Evolutionary conservation across 2,329 filamentous ascomycete species (phyloP).

Genomic region (Fonsecaea pedrosoi): DNA sequence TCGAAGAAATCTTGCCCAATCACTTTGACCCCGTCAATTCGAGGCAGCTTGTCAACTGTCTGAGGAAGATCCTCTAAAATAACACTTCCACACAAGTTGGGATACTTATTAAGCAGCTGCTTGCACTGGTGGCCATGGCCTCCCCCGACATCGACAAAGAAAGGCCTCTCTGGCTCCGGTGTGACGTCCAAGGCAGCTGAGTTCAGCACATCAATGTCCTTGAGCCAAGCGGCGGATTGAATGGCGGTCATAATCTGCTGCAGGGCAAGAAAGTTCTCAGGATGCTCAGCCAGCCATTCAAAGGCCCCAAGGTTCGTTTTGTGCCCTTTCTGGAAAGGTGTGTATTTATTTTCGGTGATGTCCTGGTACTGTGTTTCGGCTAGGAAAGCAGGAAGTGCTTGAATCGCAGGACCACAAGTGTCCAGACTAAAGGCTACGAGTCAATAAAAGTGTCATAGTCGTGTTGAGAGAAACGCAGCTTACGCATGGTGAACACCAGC

Average conservation of each 20-base stretch:
- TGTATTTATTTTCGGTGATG: conserved; percentile 39
- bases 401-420: conserved; percentile 30
- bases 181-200: conserved; percentile 8
- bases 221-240: conserved; percentile 26
- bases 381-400: conserved; percentile 43
- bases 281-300: conserved; percentile 42
- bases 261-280: conserved; percentile 35
- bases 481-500: conserved; percentile 30
- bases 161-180: conserved; percentile 17
- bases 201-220: conserved; percentile 17
- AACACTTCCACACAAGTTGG: conserved; percentile 28
- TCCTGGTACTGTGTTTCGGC: conserved; percentile 43
- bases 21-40: conserved; percentile 36
- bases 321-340: conserved; percentile 44
- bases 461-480: conserved; percentile 7
- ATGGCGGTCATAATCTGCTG: conserved; percentile 30
- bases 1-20: conserved; percentile 45
- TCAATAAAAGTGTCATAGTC: background rate
- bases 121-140: conserved; percentile 35
- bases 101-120: conserved; percentile 32
- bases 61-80: conserved; percentile 50
- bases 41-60: conserved; percentile 42
- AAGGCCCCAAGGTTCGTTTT: conserved; percentile 43
- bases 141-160: conserved; percentile 41
- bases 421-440: conserved; percentile 28